Conservation (phyloP, 352 stramenopile species). For the Pythium brachiatum region DNA sequence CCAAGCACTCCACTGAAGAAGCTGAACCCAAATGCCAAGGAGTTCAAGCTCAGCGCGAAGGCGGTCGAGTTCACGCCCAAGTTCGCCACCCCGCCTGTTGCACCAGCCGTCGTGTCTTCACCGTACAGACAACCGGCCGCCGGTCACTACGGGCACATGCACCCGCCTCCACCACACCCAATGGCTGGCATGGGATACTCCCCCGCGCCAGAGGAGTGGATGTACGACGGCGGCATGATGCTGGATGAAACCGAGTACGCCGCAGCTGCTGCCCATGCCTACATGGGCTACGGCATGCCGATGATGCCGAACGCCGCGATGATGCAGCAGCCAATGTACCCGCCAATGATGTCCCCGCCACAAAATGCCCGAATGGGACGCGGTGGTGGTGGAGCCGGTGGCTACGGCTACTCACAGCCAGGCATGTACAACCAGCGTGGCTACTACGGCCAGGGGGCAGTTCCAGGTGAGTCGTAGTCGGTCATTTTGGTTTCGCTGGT, state of each 20-base stretch:
- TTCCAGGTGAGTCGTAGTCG: conserved; percentile 13
- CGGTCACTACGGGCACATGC: conserved; percentile 30
- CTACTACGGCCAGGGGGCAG: conserved; percentile 49
- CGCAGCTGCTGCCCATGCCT: conserved; percentile 45
- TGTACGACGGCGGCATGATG: conserved; percentile 58
- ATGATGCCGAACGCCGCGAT: conserved; percentile 56
- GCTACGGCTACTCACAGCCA: conserved; percentile 49
- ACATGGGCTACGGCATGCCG: conserved; percentile 67
- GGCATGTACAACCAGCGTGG: conserved; percentile 50
- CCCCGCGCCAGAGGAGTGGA: conserved; percentile 68
- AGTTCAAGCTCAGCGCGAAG: conserved; percentile 79
- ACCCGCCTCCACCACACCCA: conserved; percentile 35
- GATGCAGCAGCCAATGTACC: conserved; percentile 64
- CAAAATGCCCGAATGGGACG: conserved; percentile 49
- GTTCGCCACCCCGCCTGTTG: conserved; percentile 29
- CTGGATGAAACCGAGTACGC: conserved; percentile 48
- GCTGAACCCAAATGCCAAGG: conserved; percentile 84
- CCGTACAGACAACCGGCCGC: conserved; percentile 43
- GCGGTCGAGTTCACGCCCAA: conserved; percentile 70
- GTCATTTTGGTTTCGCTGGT: background rate
- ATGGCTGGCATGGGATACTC: conserved; percentile 43
- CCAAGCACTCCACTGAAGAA: conserved; percentile 46
- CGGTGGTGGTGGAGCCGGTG: conserved; percentile 14
- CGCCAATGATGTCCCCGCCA: conserved; percentile 67
- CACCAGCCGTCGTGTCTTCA: conserved; percentile 27